Evolutionary conservation across 75 land plant species (phyloP).

Genomic region (Pinus taeda): DNA sequence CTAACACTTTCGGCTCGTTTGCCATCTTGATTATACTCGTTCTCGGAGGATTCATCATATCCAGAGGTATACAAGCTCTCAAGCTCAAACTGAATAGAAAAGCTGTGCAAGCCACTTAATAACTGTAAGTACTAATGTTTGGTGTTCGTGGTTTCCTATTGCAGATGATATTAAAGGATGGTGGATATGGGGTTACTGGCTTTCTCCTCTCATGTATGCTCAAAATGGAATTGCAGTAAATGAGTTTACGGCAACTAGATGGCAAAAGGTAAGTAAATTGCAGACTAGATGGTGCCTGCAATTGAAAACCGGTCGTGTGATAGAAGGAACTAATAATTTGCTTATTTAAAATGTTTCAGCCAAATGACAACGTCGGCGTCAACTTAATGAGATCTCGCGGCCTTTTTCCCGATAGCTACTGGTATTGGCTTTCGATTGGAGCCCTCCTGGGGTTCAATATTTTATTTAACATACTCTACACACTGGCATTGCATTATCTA

Average conservation of each 20-base stretch:
- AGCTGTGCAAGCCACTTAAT: background rate
- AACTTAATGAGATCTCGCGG: constrained; percentile 19
- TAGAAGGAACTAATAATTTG: too few relatives aligned
- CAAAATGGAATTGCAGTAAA: constrained; percentile 75
- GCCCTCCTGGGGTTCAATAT: constrained; percentile 17
- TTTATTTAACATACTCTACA: constrained; percentile 24
- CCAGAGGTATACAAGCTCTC: constrained; percentile 42
- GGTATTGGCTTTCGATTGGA: constrained; percentile 27
- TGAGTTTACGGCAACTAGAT: constrained; percentile 70
- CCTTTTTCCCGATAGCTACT: constrained; percentile 15
- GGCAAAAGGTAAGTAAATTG: constrained; percentile 58
- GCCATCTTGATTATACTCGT: constrained; percentile 44
- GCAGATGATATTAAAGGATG: constrained; percentile 69
- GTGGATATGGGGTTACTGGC: constrained; percentile 94
- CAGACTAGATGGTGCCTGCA: too few relatives aligned
- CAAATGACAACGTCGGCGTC: constrained; percentile 12
- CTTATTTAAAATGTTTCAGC: too few relatives aligned
- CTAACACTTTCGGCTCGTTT: constrained; percentile 78
- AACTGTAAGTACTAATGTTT: background rate
- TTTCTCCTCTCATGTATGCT: constrained; percentile 80
- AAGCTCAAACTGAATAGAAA: background rate
- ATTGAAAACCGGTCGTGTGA: too few relatives aligned
- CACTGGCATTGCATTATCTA: constrained; percentile 15
- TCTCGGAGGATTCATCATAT: constrained; percentile 68
- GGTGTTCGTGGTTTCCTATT: background rate